These are phyloP conservation scores for Suillus subluteus DNA, from an alignment of 768 basidiomycete genomes.

Conservation along the genomic window DNA sequence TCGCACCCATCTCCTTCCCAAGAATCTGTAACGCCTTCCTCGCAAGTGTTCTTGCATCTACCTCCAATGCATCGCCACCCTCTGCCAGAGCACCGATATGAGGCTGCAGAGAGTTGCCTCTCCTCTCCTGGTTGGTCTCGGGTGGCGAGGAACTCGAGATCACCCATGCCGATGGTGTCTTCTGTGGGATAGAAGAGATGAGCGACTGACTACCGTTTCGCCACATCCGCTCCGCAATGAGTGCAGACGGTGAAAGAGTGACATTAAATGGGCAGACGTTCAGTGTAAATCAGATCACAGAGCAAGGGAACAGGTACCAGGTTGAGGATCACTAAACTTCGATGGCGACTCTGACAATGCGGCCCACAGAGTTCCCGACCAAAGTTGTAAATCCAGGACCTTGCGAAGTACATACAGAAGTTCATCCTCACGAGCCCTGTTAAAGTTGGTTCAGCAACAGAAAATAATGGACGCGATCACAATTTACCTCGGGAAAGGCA, in stretches of 20 bases:
- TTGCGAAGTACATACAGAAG: conserved; percentile 82
- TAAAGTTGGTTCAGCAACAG: not conserved
- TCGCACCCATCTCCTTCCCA: conserved; percentile 72
- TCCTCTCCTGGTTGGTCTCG: conserved; percentile 18
- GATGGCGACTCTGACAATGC: conserved; percentile 70
- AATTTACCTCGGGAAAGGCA: conserved; percentile 83
- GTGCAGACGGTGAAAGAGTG: conserved; percentile 48
- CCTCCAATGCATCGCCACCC: conserved; percentile 40
- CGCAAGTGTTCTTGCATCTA: conserved; percentile 70
- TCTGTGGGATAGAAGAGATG: conserved; percentile 81
- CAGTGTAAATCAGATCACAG: conserved; percentile 4
- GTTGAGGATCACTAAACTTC: conserved; percentile 53
- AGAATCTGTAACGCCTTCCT: conserved; percentile 68
- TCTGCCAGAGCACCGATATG: conserved; percentile 27
- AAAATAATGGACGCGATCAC: not conserved
- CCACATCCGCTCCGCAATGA: conserved; percentile 75
- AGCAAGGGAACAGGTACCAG: conserved; percentile 46
- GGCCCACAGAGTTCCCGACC: conserved; percentile 78
- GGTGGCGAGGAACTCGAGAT: conserved; percentile 15
- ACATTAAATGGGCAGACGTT: conserved; percentile 39
- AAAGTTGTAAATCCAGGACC: conserved; percentile 71
- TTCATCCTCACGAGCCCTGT: conserved; percentile 86
- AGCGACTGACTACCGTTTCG: conserved; percentile 73
- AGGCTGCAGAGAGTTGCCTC: conserved; percentile 17
- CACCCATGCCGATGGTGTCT: conserved; percentile 72